These are phyloP conservation scores for Pseudozyma tsukubaensis DNA, from an alignment of 1,284 basidiomycete species.

Conservation along the genomic window DNA sequence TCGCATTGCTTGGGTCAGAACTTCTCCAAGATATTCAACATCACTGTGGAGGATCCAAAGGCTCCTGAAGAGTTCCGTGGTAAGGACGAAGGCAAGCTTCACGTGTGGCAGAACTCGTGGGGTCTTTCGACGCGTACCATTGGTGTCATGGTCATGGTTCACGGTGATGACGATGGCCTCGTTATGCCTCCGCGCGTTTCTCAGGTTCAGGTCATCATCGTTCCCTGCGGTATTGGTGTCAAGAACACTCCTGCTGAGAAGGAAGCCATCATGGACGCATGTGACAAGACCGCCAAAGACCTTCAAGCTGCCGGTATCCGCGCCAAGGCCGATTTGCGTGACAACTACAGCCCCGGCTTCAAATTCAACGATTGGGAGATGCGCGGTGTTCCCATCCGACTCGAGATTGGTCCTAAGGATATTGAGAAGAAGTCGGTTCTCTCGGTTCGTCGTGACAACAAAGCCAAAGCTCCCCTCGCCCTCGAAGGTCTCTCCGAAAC, in stretches of 20 bases:
- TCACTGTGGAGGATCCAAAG: conserved; percentile 85
- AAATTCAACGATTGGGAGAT: conserved; percentile 99
- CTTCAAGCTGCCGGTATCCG: conserved; percentile 77
- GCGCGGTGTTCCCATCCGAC: conserved; percentile 88
- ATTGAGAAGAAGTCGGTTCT: conserved; percentile 84
- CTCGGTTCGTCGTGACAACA: conserved; percentile 88
- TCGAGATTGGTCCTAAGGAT: conserved; percentile 96
- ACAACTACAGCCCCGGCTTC: conserved; percentile 96
- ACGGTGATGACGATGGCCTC: conserved; percentile 96
- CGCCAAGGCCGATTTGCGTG: conserved; percentile 89
- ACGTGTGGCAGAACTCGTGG: conserved; percentile 99
- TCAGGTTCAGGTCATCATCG: conserved; percentile 87
- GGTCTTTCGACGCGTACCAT: conserved; percentile 95
- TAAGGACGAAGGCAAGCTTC: conserved; percentile 73
- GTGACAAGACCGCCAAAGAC: conserved; percentile 73
- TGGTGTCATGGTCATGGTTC: conserved; percentile 99
- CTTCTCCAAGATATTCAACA: conserved; percentile 99
- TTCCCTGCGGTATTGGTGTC: conserved; percentile 87
- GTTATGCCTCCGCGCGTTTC: conserved; percentile 95
- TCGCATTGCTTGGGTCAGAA: conserved; percentile 98
- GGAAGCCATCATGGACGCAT: conserved; percentile 79
- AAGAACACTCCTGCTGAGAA: conserved; percentile 71
- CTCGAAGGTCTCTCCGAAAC: conserved; percentile 32
- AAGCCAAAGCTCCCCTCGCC: conserved; percentile 67
- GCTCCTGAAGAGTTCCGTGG: conserved; percentile 63